phyloP scores from a whole-genome alignment of 2,329 filamentous ascomycete species.

The Cercospora brassicicola region DNA sequence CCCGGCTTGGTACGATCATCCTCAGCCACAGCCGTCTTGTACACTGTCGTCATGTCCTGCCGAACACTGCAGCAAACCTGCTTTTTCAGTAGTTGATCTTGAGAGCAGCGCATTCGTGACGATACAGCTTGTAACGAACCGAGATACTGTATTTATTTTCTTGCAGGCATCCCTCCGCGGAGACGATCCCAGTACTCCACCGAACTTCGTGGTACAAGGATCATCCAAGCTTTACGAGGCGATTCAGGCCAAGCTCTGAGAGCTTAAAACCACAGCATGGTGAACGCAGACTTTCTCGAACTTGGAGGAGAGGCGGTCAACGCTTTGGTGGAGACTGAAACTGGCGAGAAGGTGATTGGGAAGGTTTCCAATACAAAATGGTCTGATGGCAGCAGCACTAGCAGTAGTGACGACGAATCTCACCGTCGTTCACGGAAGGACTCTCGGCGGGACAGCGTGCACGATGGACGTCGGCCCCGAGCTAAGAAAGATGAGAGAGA shows the following conservation, averaged over 20 bases:
- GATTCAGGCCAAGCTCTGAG: not conserved
- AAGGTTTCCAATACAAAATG: not conserved
- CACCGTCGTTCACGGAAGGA: not conserved
- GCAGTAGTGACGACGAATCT: not conserved
- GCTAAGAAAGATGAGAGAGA: not conserved
- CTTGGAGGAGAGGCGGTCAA: constrained; percentile 6
- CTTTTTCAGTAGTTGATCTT: not conserved
- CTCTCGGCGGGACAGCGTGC: not conserved
- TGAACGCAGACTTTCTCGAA: constrained; percentile 3
- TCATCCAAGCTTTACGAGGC: not conserved
- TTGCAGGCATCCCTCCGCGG: not conserved
- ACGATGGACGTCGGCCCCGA: not conserved
- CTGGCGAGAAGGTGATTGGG: not conserved
- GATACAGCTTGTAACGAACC: not conserved
- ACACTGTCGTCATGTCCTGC: not conserved
- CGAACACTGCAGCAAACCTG: not conserved
- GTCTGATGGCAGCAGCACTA: not conserved
- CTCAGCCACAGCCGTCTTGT: not conserved
- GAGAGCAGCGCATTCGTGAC: not conserved
- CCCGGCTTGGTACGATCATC: not conserved
- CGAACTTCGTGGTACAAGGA: not conserved
- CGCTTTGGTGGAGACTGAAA: not conserved
- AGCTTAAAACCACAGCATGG: constrained; percentile 1
- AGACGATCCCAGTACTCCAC: not conserved
- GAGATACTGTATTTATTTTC: not conserved